A percentile compares a stretch with the other conserved stretches of the same genome.
These are phyloP conservation scores for Ulota crispa DNA, from an alignment of 225 moss, liverwort and hornwort genomes.

Conservation along the genomic window DNA sequence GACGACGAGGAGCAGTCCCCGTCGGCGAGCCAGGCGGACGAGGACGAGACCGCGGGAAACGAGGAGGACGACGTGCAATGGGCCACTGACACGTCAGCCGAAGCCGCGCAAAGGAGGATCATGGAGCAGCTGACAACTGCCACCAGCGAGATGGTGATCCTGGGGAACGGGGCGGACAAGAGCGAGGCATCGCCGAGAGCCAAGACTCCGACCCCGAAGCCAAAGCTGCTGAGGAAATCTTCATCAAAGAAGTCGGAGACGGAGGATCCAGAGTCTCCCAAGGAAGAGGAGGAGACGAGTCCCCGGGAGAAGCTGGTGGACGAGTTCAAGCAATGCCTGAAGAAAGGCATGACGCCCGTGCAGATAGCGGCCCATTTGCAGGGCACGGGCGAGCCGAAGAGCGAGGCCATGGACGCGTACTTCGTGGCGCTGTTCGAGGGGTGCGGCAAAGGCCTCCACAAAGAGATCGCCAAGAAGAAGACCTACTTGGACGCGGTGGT, in stretches of 20 bases:
- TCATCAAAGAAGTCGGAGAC: slow-evolving; percentile 73
- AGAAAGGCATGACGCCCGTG: slow-evolving; percentile 64
- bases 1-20: slow-evolving; percentile 75
- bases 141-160: slow-evolving; percentile 98
- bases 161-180: slow-evolving; percentile 58
- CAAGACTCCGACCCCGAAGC: slow-evolving; percentile 38
- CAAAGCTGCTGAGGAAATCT: slow-evolving; percentile 65
- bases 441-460: slow-evolving; percentile 80
- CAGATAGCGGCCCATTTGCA: slow-evolving; percentile 61
- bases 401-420: slow-evolving; percentile 72
- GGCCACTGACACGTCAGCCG: slow-evolving; percentile 95
- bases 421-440: slow-evolving; percentile 82
- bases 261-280: slow-evolving; percentile 47
- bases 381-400: slow-evolving; percentile 41
- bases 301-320: slow-evolving; percentile 55
- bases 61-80: slow-evolving; percentile 87
- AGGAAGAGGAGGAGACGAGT: slow-evolving; percentile 57
- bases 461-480: slow-evolving; percentile 73
- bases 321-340: slow-evolving; percentile 68
- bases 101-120: slow-evolving; percentile 87
- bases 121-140: slow-evolving; percentile 89
- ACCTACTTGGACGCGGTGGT: slow-evolving; percentile 66
- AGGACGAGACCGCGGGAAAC: slow-evolving; percentile 60
- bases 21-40: slow-evolving; percentile 73
- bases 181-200: slow-evolving; percentile 64